phyloP scores from a whole-genome alignment of 1,284 basidiomycete genomes.

The Moesziomyces globuligerus region DNA sequence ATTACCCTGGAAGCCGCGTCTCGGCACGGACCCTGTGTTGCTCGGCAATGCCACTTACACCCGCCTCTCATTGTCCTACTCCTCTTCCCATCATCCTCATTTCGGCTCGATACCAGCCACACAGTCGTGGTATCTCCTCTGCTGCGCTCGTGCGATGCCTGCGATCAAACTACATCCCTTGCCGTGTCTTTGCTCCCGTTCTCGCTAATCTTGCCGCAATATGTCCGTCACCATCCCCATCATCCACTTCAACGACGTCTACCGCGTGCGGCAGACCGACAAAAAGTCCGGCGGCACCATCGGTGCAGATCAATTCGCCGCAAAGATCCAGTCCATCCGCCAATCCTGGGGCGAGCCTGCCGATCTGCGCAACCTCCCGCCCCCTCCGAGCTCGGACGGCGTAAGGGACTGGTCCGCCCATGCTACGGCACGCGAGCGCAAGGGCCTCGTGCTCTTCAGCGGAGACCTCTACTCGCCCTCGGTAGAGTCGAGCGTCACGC shows the following conservation, averaged over 20 bases:
- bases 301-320: slow-evolving; percentile 69
- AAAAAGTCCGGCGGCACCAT: slow-evolving; percentile 33
- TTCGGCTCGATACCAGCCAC: neutral
- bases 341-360: slow-evolving; percentile 51
- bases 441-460: slow-evolving; percentile 83
- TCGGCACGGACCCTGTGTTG: neutral
- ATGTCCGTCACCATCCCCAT: slow-evolving; percentile 51
- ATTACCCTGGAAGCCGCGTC: too few species aligned
- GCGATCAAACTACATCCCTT: neutral
- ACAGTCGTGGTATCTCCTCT: neutral
- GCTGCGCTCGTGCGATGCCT: neutral
- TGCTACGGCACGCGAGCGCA: slow-evolving; percentile 25
- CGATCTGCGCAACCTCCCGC: slow-evolving; percentile 19
- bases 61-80: neutral
- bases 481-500: slow-evolving; percentile 84
- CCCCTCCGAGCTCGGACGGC: slow-evolving; percentile 3
- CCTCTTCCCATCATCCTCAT: neutral
- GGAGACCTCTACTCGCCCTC: slow-evolving; percentile 81
- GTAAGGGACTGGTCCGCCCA: slow-evolving; percentile 29
- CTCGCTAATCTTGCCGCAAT: neutral
- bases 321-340: slow-evolving; percentile 59
- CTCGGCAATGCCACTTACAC: neutral
- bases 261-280: slow-evolving; percentile 54
- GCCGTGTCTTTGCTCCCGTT: neutral
- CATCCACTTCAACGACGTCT: slow-evolving; percentile 62